Conservation (phyloP, 176 grass and related monocot genomes). For the Phragmites australis region DNA sequence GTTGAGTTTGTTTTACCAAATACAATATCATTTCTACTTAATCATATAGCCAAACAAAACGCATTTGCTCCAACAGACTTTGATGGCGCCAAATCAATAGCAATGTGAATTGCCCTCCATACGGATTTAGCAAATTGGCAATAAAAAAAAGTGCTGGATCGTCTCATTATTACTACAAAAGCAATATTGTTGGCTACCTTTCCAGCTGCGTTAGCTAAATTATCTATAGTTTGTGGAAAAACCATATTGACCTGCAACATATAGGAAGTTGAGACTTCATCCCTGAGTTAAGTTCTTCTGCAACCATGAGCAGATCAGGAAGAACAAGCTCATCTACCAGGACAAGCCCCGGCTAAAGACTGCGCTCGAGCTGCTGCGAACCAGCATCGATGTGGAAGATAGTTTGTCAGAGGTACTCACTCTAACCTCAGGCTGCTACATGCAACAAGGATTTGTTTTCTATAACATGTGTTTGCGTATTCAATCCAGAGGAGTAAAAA, state of each 20-base stretch:
- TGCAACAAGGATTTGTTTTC: not conserved
- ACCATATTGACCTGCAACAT: not conserved
- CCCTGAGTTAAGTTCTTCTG: not conserved
- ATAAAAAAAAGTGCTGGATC: too few species aligned
- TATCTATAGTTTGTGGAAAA: not conserved
- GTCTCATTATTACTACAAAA: too few species aligned
- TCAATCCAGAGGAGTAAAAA: not conserved
- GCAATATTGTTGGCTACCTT: too few species aligned
- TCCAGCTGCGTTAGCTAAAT: too few species aligned
- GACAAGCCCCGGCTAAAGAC: slow-evolving; percentile 92
- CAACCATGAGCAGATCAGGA: slow-evolving; percentile 64
- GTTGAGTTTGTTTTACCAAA: too few species aligned
- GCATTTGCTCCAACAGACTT: too few species aligned
- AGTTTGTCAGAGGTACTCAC: slow-evolving; percentile 59
- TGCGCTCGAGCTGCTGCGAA: slow-evolving; percentile 75
- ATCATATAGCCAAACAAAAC: too few species aligned
- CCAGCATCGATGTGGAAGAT: slow-evolving; percentile 79
- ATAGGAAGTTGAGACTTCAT: not conserved
- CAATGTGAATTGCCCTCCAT: too few species aligned
- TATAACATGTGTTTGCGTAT: too few species aligned
- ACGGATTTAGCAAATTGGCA: too few species aligned
- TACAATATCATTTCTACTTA: too few species aligned
- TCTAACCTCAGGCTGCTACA: not conserved
- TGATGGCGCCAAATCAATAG: too few species aligned
- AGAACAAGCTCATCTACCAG: slow-evolving; percentile 90